Conservation (phyloP, 345 rosid species). For the Eucalyptus shirleyi region DNA sequence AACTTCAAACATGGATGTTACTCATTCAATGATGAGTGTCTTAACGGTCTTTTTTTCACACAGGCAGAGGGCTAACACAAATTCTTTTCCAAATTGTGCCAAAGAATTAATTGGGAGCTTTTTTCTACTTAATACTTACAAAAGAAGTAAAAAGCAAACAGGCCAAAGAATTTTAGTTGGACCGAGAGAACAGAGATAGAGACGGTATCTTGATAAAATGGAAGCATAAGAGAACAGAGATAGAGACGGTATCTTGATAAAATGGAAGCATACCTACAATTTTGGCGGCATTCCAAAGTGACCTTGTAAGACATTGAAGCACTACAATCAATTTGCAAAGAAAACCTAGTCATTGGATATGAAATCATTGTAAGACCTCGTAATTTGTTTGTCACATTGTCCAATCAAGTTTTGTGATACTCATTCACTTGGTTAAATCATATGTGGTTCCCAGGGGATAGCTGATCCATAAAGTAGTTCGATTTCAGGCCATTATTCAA, state of each 20-base stretch:
- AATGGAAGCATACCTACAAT: not conserved
- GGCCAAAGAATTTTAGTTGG: not conserved
- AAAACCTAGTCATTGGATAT: not conserved
- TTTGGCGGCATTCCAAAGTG: not conserved
- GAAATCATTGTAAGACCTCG: not conserved
- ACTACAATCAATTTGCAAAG: not conserved
- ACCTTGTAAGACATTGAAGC: not conserved
- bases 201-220: no score
- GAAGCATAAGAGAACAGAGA: no score
- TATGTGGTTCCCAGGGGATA: not conserved
- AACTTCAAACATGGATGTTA: no score
- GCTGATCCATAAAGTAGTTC: not conserved
- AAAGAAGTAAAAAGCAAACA: not conserved
- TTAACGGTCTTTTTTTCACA: no score
- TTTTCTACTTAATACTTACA: not conserved
- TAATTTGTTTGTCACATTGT: accelerated
- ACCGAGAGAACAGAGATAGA: no score
- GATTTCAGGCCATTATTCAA: not conserved
- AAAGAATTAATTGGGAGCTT: no score
- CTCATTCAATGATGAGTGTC: no score
- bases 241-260: not conserved
- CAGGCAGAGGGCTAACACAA: no score
- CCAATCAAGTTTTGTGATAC: not conserved
- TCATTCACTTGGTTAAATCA: not conserved
- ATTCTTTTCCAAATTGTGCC: no score